Evolutionary conservation across 352 stramenopile species (phyloP).

Genomic region (Pythium diclinum): DNA sequence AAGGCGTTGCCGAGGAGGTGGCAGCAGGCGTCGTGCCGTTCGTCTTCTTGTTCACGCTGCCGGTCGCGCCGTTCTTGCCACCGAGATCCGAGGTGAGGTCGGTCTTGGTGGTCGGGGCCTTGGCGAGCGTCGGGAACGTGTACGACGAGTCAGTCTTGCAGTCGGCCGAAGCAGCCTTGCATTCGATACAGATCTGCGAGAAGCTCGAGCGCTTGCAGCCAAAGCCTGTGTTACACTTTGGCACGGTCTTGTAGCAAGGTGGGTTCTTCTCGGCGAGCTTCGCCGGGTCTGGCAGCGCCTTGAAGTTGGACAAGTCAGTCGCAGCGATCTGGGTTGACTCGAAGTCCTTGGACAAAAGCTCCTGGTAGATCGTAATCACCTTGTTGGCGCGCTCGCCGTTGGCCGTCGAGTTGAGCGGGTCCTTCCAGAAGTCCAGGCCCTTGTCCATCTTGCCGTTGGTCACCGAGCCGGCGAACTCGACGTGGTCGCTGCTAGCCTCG

Average conservation of each 20-base stretch:
- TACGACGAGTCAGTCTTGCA: slow-evolving; percentile 27
- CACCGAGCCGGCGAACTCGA: slow-evolving; percentile 40
- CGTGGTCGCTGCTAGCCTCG: slow-evolving; percentile 40
- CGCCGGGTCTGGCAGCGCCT: slow-evolving; percentile 5
- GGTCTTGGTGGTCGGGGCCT: slow-evolving; percentile 35
- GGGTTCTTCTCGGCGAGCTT: slow-evolving; percentile 27
- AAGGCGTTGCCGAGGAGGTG: neutral
- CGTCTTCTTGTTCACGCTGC: neutral
- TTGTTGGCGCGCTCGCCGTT: slow-evolving; percentile 27
- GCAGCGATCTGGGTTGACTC: slow-evolving; percentile 40
- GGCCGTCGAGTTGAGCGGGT: slow-evolving; percentile 25
- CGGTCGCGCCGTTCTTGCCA: slow-evolving; percentile 9
- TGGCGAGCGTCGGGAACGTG: slow-evolving; percentile 46
- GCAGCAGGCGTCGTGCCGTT: neutral
- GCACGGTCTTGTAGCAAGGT: slow-evolving; percentile 30
- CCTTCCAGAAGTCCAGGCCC: slow-evolving; percentile 33
- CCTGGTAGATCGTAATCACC: slow-evolving; percentile 30
- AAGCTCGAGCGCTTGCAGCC: slow-evolving; percentile 28
- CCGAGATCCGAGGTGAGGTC: slow-evolving; percentile 8
- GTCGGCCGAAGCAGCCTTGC: slow-evolving; percentile 2
- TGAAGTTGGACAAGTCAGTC: slow-evolving; percentile 26
- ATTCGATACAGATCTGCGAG: slow-evolving; percentile 30
- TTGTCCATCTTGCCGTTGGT: slow-evolving; percentile 26
- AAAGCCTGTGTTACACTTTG: slow-evolving; percentile 15
- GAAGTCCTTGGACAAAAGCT: slow-evolving; percentile 1